A percentile compares a stretch with the other conserved stretches of the same genome.
Conservation (phyloP, 352 stramenopile species). For the Globisporangium nodosum region DNA sequence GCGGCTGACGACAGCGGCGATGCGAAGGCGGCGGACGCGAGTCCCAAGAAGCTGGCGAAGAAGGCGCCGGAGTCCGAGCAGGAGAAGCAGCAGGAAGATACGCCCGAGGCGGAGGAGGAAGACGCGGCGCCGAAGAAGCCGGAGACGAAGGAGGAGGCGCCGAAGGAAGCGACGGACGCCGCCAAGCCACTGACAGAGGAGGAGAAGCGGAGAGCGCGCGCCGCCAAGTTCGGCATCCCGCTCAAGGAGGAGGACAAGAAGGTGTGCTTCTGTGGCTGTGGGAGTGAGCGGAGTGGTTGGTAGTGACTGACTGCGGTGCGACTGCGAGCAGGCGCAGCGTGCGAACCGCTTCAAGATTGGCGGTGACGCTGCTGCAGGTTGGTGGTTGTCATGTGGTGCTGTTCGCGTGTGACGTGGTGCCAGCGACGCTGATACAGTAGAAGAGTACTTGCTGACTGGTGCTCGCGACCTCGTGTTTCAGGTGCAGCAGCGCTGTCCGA, state of each 20-base stretch:
- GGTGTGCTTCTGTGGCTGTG: slow-evolving; percentile 19
- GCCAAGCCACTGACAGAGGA: slow-evolving; percentile 49
- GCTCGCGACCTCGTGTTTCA: neutral
- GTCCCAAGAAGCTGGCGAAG: slow-evolving; percentile 30
- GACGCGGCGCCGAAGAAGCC: neutral
- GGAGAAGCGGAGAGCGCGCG: slow-evolving; percentile 71
- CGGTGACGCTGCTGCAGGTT: slow-evolving; percentile 11
- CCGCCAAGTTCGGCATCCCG: slow-evolving; percentile 77
- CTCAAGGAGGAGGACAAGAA: slow-evolving; percentile 73
- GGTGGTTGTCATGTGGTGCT: neutral
- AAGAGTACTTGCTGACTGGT: too few relatives aligned
- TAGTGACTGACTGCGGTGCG: neutral
- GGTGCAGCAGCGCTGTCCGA: slow-evolving; percentile 12
- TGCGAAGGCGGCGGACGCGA: slow-evolving; percentile 1
- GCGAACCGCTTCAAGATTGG: slow-evolving; percentile 77
- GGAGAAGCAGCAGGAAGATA: neutral
- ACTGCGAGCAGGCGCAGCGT: slow-evolving; percentile 39
- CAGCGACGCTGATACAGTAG: neutral
- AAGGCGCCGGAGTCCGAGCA: slow-evolving; percentile 12
- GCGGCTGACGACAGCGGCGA: neutral
- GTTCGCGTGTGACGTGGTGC: neutral
- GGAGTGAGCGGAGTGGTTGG: neutral
- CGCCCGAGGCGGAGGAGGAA: neutral
- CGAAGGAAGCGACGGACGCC: slow-evolving; percentile 8
- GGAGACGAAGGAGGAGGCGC: neutral